Evolutionary conservation across 495 filamentous ascomycete genomes (phyloP).

Genomic region (Talaromyces ruber): DNA sequence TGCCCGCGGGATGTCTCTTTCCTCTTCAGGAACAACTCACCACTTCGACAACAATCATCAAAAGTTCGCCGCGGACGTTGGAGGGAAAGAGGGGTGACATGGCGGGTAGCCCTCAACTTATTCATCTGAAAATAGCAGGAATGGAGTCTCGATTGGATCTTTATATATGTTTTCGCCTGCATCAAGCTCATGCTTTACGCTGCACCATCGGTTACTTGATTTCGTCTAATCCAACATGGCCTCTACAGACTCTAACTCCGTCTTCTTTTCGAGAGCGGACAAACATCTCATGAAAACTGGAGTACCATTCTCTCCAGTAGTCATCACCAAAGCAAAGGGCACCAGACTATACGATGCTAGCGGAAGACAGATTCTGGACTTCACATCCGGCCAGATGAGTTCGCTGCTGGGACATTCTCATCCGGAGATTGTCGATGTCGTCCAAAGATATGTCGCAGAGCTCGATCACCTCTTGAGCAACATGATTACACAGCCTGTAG

Average conservation of each 20-base stretch:
- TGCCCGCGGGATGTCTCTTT: background rate
- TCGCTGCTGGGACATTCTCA: conserved; percentile 49
- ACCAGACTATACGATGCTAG: conserved; percentile 18
- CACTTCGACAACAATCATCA: background rate
- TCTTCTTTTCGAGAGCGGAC: conserved; percentile 15
- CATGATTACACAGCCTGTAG: conserved; percentile 45
- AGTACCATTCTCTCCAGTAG: conserved; percentile 17
- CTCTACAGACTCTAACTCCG: background rate
- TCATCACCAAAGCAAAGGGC: conserved; percentile 23
- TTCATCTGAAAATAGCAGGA: background rate
- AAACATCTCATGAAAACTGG: conserved; percentile 20
- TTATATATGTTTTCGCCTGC: background rate
- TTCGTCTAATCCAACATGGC: background rate
- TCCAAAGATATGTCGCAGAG: conserved; percentile 27
- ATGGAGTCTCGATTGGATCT: background rate
- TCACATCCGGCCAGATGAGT: conserved; percentile 49
- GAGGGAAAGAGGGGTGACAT: background rate
- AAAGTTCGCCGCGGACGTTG: background rate
- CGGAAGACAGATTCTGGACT: conserved; percentile 37
- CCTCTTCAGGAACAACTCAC: background rate
- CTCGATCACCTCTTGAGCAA: conserved; percentile 48
- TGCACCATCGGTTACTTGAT: background rate
- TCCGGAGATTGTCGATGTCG: conserved; percentile 44
- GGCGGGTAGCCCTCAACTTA: too few species aligned
- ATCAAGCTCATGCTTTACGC: background rate